phyloP scores from a whole-genome alignment of 192 early-diverging fungal species.

The Obelidium mucronatum region DNA sequence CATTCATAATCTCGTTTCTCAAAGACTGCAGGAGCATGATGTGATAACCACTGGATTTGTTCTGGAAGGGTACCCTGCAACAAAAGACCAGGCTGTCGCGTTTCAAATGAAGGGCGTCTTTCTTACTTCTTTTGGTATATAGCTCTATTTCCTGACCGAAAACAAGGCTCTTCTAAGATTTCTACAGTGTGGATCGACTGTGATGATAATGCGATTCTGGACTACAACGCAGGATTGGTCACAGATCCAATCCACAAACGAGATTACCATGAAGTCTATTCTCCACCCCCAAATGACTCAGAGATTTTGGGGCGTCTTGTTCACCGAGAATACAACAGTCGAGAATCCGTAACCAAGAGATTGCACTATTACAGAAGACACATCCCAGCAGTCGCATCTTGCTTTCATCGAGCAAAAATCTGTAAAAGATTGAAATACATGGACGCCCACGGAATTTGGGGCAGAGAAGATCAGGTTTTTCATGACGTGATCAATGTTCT shows the following conservation, averaged over 20 bases:
- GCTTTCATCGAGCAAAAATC: conserved; percentile 29
- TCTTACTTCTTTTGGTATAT: conserved; percentile 43
- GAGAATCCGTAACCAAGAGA: background rate
- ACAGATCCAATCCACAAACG: conserved; percentile 56
- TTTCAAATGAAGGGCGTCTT: conserved; percentile 49
- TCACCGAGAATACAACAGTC: conserved; percentile 38
- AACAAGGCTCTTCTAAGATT: background rate
- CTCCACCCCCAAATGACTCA: conserved; percentile 46
- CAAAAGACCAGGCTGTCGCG: conserved; percentile 57
- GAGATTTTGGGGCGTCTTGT: conserved; percentile 45
- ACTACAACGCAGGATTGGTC: conserved; percentile 31
- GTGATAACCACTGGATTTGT: conserved; percentile 49
- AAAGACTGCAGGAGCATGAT: conserved; percentile 55
- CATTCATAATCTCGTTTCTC: conserved; percentile 53
- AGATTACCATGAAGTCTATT: conserved; percentile 42
- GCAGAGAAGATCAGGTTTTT: conserved; percentile 37
- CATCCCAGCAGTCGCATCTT: conserved; percentile 27
- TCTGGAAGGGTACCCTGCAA: conserved; percentile 61
- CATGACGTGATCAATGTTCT: conserved; percentile 34
- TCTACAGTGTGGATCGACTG: conserved; percentile 29
- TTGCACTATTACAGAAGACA: conserved; percentile 26
- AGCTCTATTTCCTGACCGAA: background rate
- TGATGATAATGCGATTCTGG: conserved; percentile 50
- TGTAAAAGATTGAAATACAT: conserved; percentile 19
- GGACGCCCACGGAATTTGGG: conserved; percentile 42